Evolutionary conservation across 2,329 filamentous ascomycete genomes (phyloP).

Genomic region (Elsinoe necatrix): DNA sequence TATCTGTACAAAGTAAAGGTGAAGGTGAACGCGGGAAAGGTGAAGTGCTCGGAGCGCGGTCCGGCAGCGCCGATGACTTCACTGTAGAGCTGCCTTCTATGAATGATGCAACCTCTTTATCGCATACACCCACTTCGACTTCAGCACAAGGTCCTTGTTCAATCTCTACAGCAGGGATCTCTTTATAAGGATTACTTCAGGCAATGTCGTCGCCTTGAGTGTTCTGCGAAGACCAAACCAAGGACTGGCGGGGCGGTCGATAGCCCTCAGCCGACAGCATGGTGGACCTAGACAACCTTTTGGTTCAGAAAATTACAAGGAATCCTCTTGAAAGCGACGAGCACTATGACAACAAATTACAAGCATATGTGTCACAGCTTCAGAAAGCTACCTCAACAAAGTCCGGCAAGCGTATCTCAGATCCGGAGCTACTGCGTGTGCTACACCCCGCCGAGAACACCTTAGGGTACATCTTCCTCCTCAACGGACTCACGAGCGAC

Average conservation of each 20-base stretch:
- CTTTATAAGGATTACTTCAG: not conserved
- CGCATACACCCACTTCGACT: not conserved
- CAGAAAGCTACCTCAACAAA: conserved; percentile 7
- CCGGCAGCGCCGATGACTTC: not conserved
- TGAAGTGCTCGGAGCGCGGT: not conserved
- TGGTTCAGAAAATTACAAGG: not conserved
- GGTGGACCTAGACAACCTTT: conserved; percentile 6
- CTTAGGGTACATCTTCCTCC: conserved; percentile 49
- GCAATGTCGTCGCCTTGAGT: not conserved
- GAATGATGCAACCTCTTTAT: no score
- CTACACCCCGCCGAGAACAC: conserved; percentile 52
- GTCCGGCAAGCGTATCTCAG: conserved; percentile 8
- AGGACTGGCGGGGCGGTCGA: not conserved
- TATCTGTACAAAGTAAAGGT: no score
- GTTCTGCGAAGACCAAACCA: not conserved
- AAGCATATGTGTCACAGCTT: not conserved
- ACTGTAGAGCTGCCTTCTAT: not conserved
- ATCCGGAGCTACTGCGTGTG: conserved; percentile 19
- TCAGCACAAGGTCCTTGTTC: not conserved
- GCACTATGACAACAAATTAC: not conserved
- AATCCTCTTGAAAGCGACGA: not conserved
- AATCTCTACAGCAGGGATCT: not conserved
- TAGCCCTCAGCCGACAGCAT: conserved; percentile 8
- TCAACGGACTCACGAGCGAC: conserved; percentile 40
- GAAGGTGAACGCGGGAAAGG: no score